Percentiles rank a stretch among this genome's conserved stretches.
Evolutionary conservation across 148 eudicot genomes (phyloP).

Genomic region (Selenicereus undatus): DNA sequence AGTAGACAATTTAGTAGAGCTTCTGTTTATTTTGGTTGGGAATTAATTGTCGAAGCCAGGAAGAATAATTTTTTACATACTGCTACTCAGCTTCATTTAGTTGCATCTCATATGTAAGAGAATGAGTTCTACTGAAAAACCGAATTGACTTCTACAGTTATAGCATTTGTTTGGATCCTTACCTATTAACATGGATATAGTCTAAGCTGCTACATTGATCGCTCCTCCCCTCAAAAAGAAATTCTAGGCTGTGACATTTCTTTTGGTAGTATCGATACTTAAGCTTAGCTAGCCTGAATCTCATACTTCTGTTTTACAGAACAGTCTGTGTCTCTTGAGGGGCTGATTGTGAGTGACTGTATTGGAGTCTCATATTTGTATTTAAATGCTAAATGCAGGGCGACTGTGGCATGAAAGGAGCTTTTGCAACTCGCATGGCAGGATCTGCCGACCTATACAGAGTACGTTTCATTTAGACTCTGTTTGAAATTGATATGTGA

Average conservation of each 20-base stretch:
- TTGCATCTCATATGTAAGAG: conserved; percentile 8
- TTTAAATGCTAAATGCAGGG: conserved; percentile 48
- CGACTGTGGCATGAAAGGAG: conserved; percentile 85
- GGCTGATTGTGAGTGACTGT: not conserved
- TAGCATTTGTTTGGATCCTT: not conserved
- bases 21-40: not conserved
- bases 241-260: not conserved
- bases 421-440: conserved; percentile 82
- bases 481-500: not conserved
- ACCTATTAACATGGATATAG: not conserved
- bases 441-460: conserved; percentile 93
- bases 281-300: not conserved
- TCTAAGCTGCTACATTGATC: not conserved
- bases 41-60: not conserved
- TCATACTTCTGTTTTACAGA: not conserved
- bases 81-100: not conserved
- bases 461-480: conserved; percentile 36
- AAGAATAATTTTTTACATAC: not conserved
- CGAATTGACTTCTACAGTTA: not conserved
- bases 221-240: not conserved
- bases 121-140: not conserved
- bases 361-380: not conserved
- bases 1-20: not conserved
- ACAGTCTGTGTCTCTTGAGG: not conserved
- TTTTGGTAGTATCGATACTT: not conserved